Evolutionary conservation across 495 filamentous ascomycete species (phyloP), one percentile per base, ranked within the genome.

Genomic region (Xylaria palmicola): DNA sequence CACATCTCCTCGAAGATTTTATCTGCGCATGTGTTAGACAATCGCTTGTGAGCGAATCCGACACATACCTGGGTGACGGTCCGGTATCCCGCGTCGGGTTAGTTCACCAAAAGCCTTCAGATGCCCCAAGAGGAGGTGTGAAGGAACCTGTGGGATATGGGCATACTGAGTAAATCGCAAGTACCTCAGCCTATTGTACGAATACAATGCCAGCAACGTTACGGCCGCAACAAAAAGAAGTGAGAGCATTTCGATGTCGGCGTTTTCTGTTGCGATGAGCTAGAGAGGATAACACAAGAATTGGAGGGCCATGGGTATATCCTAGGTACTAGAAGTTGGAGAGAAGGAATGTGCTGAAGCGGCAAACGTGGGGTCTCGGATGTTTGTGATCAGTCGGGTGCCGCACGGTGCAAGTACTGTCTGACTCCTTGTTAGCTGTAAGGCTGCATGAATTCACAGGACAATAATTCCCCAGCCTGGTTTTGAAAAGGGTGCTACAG

Each of bases 91-190:
- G 3, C 58, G 58, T 5, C 32, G 12, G 26, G 62, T 66, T 34
- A 66, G 65, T 36, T 72, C 62, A 45, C 68, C 48, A 7, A 77
- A 45, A 13, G 37, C 22, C 41, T 65, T 62, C 57, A 75, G 41
- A 59, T 77, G 71, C 3, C 75, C 74, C 71, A 68, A 75, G 50
- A 77, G 1, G 2, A 71, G 43, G 7, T 70, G 71, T 2, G 67
- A 24, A n/a, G 63, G 66, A 15, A 64, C 50, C 49, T 74, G 71
- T 0, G 74, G 75, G 24, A 77, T 52, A 24, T 64, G 22, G 3
- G 67, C 65, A 55, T 66, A 74, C 47, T 77, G 63, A 30, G 6
- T 48, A 24, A 48, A 29, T 20, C 45, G 45, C 12, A 36, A 36
- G 32, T 36, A 36, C 13, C 32, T 36, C 32, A 36, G 13, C 32